Evolutionary conservation across 345 rosid species (phyloP), one percentile per base, ranked within the genome.

Genomic region (Brassica nigra): DNA sequence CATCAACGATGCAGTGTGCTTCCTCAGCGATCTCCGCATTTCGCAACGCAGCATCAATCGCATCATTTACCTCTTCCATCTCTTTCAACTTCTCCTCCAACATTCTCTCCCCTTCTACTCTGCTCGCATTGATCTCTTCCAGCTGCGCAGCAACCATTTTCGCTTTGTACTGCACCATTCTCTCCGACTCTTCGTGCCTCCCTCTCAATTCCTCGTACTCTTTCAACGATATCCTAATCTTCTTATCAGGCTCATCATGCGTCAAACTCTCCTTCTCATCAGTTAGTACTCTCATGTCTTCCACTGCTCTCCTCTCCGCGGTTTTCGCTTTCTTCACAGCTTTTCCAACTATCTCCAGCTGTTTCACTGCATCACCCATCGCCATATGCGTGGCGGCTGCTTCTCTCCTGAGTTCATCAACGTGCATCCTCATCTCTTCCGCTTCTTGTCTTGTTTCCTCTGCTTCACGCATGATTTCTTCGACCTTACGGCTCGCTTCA

Each of bases 11-110:
- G 63, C 15, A 77, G 63, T 88, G 87, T 6, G 96, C 98, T 8
- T 92, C 88, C 73, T 89, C 90, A 2, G 98, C 93, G 69, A 74
- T 80, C 75, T 89, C 89, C 11, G 92, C 92, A 16, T 91, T 88
- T 81, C 83, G 89, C 82, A 91, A 59, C 0, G 98, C 99, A 3
- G 80, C 68, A 8, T 86, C 98, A 10, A 89, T 93, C 0, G 89
- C 95, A 0, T 66, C 81, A 39, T 88, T 71, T 31, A 93, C 84
- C 78, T 89, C 91, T 59, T 87, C 90, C 2, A 90, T 79, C 27
- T 88, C 90, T 77, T 83, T 86, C 80, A 87, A 67, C 64, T 80
- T 85, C 12, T 81, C 92, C 74, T 86, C 92, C 73, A 89, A 31
- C 77, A 82, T 85, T 39, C 63, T 77, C 44, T 87, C 94, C 0